These are phyloP conservation scores for Closterium sp. DNA, from an alignment of 139 green algal genomes.

Conservation along the genomic window DNA sequence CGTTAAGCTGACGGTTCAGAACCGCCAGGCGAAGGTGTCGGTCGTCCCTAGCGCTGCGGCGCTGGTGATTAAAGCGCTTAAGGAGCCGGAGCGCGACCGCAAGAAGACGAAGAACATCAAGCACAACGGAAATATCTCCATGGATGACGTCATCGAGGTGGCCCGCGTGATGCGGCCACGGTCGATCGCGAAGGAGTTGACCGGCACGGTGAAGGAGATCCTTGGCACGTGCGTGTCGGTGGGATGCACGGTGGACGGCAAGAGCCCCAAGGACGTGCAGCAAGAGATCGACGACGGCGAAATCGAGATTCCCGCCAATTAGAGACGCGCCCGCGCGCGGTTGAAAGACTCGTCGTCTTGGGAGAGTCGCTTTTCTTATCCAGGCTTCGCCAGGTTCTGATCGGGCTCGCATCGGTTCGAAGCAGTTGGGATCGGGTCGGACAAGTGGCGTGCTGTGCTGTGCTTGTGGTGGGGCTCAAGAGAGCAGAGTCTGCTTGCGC, in stretches of 20 bases:
- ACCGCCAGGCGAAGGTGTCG: constrained; percentile 94
- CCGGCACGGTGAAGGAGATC: constrained; percentile 98
- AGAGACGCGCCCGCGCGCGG: background rate
- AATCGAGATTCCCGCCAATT: constrained; percentile 39
- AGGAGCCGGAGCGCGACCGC: constrained; percentile 51
- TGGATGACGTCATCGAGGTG: constrained; percentile 95
- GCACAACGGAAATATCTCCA: constrained; percentile 92
- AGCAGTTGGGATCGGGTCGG: background rate
- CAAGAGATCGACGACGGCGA: constrained; percentile 65
- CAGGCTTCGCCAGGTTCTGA: background rate
- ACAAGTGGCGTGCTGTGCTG: background rate
- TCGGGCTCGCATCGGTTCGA: too few species aligned
- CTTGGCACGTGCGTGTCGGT: constrained; percentile 92
- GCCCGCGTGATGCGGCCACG: constrained; percentile 91
- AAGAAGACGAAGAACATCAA: constrained; percentile 94
- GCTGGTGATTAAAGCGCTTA: constrained; percentile 98
- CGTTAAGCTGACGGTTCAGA: constrained; percentile 97
- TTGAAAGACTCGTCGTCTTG: background rate
- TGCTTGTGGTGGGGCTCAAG: background rate
- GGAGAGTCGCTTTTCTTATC: background rate
- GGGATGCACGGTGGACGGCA: constrained; percentile 94
- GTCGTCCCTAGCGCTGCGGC: constrained; percentile 93
- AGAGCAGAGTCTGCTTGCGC: background rate
- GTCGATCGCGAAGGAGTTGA: constrained; percentile 82
- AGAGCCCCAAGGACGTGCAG: constrained; percentile 90